Percentiles rank a stretch among this genome's conserved stretches.
Evolutionary conservation across 2,329 filamentous ascomycete genomes (phyloP).

Genomic region (Penicillium sp.): DNA sequence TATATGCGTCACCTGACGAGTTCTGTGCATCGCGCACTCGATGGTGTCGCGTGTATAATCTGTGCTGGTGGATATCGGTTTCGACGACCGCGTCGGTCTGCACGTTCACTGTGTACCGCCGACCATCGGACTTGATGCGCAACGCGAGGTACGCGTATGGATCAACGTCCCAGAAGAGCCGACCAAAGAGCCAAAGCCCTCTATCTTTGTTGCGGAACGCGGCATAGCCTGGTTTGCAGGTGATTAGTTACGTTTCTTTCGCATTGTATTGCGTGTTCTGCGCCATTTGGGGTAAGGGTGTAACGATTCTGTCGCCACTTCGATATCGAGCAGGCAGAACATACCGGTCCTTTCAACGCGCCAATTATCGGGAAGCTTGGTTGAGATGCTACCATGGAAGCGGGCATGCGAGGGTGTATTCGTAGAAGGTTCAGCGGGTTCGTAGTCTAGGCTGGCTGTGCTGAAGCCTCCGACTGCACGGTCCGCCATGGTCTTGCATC

Average conservation of each 20-base stretch:
- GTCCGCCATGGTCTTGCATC: conserved; percentile 78
- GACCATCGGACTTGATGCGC: conserved; percentile 83
- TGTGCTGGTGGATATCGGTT: conserved; percentile 94
- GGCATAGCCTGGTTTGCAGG: conserved; percentile 68
- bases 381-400: conserved; percentile 88
- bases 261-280: background rate
- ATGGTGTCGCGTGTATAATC: conserved; percentile 61
- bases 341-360: conserved; percentile 43
- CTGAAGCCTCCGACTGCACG: conserved; percentile 84
- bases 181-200: conserved; percentile 77
- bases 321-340: background rate
- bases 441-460: conserved; percentile 67
- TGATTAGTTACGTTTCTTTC: background rate
- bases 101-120: conserved; percentile 91
- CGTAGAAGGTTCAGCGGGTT: conserved; percentile 47
- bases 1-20: conserved; percentile 14
- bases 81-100: conserved; percentile 92
- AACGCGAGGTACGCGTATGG: conserved; percentile 84
- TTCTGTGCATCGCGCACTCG: conserved; percentile 26
- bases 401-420: conserved; percentile 63
- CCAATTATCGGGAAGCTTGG: conserved; percentile 69
- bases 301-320: background rate
- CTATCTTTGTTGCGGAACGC: conserved; percentile 83
- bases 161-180: conserved; percentile 83
- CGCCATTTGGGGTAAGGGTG: background rate